Evolutionary conservation across 75 land plant genomes (phyloP), one percentile per base, ranked within the genome.

Genomic region (Pinus tabuliformis): DNA sequence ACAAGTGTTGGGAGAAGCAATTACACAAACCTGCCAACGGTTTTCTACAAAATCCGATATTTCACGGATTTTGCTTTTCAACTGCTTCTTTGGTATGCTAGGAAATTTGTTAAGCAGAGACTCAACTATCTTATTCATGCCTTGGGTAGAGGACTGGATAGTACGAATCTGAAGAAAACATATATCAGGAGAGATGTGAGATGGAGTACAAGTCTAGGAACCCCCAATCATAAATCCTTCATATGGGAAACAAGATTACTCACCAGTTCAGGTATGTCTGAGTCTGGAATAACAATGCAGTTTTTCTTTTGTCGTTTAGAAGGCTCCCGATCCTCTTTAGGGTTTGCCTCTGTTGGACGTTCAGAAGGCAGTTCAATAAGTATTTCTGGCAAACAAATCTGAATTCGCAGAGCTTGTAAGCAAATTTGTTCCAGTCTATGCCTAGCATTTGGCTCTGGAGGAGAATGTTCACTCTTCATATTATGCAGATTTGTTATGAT

Each of bases 1-100:
- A 14, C 16, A 72, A 76, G 73, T 49, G 21, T 62, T 28, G 66
- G n/a, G 2, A 62, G 17, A 17, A 15, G 14, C 4, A n/a, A 7
- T n/a, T 22, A 33, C 1, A 77, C 73, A 61, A 56, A 93, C 96
- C 94, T 93, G 91, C 96, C 96, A 93, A 21, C 79, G 88, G 63
- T 86, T 84, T 54, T 93, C 94, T 59, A 75, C 80, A 76, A 89
- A 91, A 58, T 83, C 84, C 58, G 94, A 75, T 70, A 93, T 83
- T 74, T 91, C 92, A 2, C 86, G 86, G 52, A 93, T 86, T 89
- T 91, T 93, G 59, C 75, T 79, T 73, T 80, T 81, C 30, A 93
- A 49, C 49, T 84, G 91, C 26, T 75, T 28, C 77, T 90, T 93
- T 70, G 92, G 52, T 4, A 78, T 21, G 58, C 59, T n/a, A 9